A percentile compares a stretch with the other conserved stretches of the same genome.
These are phyloP conservation scores for Monosporascus sp. DNA, from an alignment of 2,329 filamentous ascomycete species.

Conservation along the genomic window DNA sequence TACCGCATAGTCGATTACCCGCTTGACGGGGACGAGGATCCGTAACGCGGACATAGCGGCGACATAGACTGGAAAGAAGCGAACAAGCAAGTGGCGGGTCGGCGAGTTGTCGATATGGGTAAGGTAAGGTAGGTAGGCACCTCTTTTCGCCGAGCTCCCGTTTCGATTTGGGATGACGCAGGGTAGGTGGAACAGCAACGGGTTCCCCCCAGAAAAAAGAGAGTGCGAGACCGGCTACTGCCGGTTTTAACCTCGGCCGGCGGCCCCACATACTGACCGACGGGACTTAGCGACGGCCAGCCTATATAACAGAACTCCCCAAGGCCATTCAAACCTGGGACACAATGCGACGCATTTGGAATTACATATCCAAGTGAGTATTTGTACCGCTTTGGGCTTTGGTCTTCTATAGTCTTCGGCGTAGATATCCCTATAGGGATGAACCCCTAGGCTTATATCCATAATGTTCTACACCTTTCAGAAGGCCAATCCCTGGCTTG, in stretches of 20 bases:
- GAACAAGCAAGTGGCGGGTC: not conserved
- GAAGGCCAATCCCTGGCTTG: too few species aligned
- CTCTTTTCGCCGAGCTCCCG: slow-evolving; percentile 2
- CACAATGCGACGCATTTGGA: not conserved
- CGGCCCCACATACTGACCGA: slow-evolving; percentile 14
- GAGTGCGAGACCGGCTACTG: slow-evolving; percentile 26
- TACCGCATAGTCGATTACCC: slow-evolving; percentile 85
- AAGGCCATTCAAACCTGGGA: not conserved
- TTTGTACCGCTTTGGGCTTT: too few species aligned
- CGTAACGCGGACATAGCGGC: slow-evolving; percentile 56
- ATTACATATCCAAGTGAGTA: slow-evolving; percentile 6
- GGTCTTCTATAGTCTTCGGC: too few species aligned
- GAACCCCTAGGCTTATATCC: too few species aligned
- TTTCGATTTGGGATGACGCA: slow-evolving; percentile 21
- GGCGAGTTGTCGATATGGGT: slow-evolving; percentile 6
- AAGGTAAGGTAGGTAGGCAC: slow-evolving; percentile 2
- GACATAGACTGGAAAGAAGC: not conserved
- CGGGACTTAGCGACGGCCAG: not conserved
- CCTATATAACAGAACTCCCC: not conserved
- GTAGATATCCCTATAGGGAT: too few species aligned
- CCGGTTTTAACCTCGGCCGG: slow-evolving; percentile 18
- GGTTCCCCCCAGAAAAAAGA: slow-evolving; percentile 13
- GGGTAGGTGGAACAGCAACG: slow-evolving; percentile 3
- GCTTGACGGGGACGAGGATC: slow-evolving; percentile 76
- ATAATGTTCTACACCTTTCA: too few species aligned